Evolutionary conservation across 1,139 yeast genomes (phyloP).

Genomic region (Meyerozyma elateridarum): DNA sequence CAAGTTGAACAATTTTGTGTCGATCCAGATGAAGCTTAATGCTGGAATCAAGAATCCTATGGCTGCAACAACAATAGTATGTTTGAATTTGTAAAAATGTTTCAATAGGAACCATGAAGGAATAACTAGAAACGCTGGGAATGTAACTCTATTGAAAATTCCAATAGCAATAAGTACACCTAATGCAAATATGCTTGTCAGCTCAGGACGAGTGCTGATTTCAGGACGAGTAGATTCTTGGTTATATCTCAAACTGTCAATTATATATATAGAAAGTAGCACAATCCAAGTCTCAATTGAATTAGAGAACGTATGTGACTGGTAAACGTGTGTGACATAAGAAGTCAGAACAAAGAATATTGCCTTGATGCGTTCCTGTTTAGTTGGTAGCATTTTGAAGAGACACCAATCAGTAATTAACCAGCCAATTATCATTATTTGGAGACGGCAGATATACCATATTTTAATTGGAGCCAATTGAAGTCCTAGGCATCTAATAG

Average conservation of each 20-base stretch:
- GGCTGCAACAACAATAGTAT: slow-evolving; percentile 18
- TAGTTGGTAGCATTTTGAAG: slow-evolving; percentile 47
- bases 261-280: slow-evolving; percentile 48
- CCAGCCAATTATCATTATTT: slow-evolving; percentile 57
- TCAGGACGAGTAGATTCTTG: slow-evolving; percentile 10
- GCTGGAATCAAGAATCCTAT: slow-evolving; percentile 33
- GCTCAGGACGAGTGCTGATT: slow-evolving; percentile 8
- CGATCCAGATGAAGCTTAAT: slow-evolving; percentile 42
- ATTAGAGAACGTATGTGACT: slow-evolving; percentile 86
- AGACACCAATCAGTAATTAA: slow-evolving; percentile 49
- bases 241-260: slow-evolving; percentile 40
- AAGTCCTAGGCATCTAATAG: slow-evolving; percentile 21
- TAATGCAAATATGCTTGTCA: slow-evolving; percentile 25
- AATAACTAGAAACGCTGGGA: slow-evolving; percentile 63
- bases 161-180: slow-evolving; percentile 65
- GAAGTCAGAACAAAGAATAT: slow-evolving; percentile 68
- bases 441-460: slow-evolving; percentile 55
- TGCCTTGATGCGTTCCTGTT: slow-evolving; percentile 62
- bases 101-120: slow-evolving; percentile 47
- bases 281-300: slow-evolving; percentile 74
- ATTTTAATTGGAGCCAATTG: slow-evolving; percentile 39
- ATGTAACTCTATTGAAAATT: slow-evolving; percentile 78
- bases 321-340: slow-evolving; percentile 74
- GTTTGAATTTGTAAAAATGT: slow-evolving; percentile 28
- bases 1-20: slow-evolving; percentile 21